Percentiles rank a stretch among this genome's conserved stretches.
Conservation (phyloP, 176 grass and related monocot genomes). For the Bolboschoenus planiculmis region DNA sequence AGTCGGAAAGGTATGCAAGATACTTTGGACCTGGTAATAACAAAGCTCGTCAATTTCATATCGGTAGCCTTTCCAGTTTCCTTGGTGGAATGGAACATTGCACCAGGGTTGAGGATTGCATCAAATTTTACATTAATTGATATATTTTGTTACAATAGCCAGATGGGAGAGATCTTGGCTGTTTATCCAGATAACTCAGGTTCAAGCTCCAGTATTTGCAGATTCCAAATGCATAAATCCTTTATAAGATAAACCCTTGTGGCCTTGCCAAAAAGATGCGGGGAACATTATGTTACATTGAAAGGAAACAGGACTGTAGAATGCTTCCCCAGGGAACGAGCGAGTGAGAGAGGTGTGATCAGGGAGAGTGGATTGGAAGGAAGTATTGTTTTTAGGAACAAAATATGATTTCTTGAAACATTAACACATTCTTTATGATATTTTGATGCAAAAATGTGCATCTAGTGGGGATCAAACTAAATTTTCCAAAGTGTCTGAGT, state of each 20-base stretch:
- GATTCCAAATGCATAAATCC: not conserved
- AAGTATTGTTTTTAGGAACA: not conserved
- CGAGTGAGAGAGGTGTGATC: not conserved
- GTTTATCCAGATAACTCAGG: not conserved
- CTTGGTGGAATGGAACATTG: not conserved
- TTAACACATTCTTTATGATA: not conserved
- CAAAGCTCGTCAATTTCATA: not conserved
- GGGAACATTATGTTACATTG: not conserved
- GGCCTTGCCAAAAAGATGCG: no score
- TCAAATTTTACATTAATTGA: not conserved
- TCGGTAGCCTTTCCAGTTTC: not conserved
- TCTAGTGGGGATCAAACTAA: not conserved
- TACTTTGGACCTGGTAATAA: not conserved
- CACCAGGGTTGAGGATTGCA: not conserved
- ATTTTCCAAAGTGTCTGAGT: not conserved
- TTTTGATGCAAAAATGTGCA: not conserved
- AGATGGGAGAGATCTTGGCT: not conserved
- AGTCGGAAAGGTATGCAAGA: constrained; percentile 18
- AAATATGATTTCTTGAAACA: not conserved
- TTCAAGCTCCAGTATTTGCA: not conserved
- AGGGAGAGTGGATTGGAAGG: not conserved
- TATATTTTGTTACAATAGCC: not conserved
- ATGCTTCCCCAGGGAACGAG: not conserved
- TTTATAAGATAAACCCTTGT: not conserved
- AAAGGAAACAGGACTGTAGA: not conserved